Percentiles rank a stretch among this genome's conserved stretches.
These are phyloP conservation scores for Verticillium isaacii DNA, from an alignment of 2,329 filamentous ascomycete genomes.

Conservation along the genomic window DNA sequence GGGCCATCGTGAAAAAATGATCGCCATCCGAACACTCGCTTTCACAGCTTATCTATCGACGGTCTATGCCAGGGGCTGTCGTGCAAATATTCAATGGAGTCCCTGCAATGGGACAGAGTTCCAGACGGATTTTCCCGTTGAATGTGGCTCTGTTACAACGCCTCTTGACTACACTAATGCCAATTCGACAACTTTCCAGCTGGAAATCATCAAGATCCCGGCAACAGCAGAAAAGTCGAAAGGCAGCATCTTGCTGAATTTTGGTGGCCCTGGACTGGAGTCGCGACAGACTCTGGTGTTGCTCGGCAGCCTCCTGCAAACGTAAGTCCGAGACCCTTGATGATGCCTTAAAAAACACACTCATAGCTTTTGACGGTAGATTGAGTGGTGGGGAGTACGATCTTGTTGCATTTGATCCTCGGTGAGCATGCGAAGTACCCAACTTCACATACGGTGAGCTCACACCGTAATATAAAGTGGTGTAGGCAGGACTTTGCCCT, in stretches of 20 bases:
- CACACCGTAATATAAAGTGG: conserved; percentile 13
- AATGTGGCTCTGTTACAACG: conserved; percentile 11
- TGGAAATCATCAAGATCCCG: conserved; percentile 8
- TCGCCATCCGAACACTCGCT: background rate
- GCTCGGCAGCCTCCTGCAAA: background rate
- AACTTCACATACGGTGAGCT: background rate
- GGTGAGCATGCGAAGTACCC: conserved; percentile 10
- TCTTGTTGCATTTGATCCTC: conserved; percentile 20
- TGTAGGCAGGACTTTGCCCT: conserved; percentile 19
- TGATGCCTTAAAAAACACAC: background rate
- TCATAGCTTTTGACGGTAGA: conserved; percentile 3
- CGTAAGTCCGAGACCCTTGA: background rate
- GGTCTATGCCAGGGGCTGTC: background rate
- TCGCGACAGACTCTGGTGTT: background rate
- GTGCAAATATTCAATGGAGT: background rate
- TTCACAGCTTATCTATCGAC: background rate
- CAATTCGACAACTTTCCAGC: conserved; percentile 6
- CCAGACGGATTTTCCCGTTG: conserved; percentile 1
- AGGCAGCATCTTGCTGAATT: conserved; percentile 25
- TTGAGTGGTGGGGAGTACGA: conserved; percentile 19
- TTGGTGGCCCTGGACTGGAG: conserved; percentile 19
- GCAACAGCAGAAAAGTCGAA: conserved; percentile 14
- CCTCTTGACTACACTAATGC: conserved; percentile 12
- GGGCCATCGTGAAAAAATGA: too few relatives aligned
- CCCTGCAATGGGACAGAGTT: background rate